These are phyloP conservation scores for Fraxinus platypoda DNA, from an alignment of 305 asterid genomes.

Conservation along the genomic window DNA sequence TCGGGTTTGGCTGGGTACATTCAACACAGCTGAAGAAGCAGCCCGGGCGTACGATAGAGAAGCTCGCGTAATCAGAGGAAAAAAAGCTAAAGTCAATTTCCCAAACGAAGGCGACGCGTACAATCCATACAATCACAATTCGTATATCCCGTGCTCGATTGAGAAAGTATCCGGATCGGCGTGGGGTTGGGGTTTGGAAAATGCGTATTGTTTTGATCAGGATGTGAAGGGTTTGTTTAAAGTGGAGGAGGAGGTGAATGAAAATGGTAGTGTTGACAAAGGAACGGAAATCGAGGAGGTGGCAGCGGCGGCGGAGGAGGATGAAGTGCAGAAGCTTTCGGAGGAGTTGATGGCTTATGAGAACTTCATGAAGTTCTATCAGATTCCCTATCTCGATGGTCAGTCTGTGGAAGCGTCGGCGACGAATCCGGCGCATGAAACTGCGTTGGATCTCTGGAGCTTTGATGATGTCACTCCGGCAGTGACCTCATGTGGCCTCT, in stretches of 20 bases:
- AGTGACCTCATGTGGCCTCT: background rate
- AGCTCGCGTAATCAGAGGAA: conserved; percentile 78
- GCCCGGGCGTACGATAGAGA: conserved; percentile 87
- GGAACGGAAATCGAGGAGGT: background rate
- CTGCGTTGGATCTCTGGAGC: conserved; percentile 55
- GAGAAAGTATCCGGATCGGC: background rate
- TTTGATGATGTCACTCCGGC: conserved; percentile 43
- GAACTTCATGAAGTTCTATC: conserved; percentile 67
- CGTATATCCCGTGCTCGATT: background rate
- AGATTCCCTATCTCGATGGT: conserved; percentile 82
- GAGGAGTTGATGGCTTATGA: conserved; percentile 84
- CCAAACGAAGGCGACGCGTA: conserved; percentile 43
- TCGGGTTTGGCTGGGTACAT: conserved; percentile 86
- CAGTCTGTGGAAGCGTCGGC: conserved; percentile 40
- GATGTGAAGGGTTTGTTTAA: background rate
- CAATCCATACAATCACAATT: background rate
- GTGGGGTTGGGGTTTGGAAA: background rate
- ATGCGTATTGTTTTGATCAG: background rate
- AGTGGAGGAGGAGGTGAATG: conserved; percentile 18
- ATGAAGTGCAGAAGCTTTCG: conserved; percentile 55
- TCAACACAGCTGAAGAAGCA: conserved; percentile 80
- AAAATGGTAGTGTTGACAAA: background rate
- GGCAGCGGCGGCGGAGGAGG: background rate
- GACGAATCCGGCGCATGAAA: conserved; percentile 39
- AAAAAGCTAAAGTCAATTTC: conserved; percentile 76